Evolutionary conservation across 306 rosid species (phyloP).

Genomic region (Fagus sylvatica): DNA sequence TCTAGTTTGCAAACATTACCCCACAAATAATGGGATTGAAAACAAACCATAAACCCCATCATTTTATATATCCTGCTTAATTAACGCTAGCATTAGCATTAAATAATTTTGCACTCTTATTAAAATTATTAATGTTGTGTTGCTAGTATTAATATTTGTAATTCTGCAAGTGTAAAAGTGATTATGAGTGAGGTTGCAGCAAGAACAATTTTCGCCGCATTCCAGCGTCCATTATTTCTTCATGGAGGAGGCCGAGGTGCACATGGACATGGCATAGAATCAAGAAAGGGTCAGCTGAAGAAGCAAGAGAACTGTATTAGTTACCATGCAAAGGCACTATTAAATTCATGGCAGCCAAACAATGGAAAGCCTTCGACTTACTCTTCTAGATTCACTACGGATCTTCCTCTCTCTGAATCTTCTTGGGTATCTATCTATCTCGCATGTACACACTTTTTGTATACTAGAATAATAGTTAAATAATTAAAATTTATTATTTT

Average conservation of each 20-base stretch:
- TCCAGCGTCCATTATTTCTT: background rate
- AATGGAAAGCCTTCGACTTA: constrained; percentile 30
- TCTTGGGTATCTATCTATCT: constrained; percentile 27
- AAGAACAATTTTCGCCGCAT: constrained; percentile 9
- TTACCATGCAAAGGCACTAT: background rate
- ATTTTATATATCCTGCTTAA: too few species aligned
- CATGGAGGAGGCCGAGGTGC: background rate
- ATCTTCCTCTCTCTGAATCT: constrained; percentile 40
- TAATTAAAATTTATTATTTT: too few species aligned
- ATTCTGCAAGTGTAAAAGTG: too few species aligned
- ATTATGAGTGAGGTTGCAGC: constrained; percentile 3
- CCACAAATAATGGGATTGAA: too few species aligned
- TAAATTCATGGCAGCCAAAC: background rate
- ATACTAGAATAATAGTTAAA: too few species aligned
- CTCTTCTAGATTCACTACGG: constrained; percentile 17
- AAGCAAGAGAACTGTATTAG: constrained; percentile 8
- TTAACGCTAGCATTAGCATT: too few species aligned
- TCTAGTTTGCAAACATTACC: too few species aligned
- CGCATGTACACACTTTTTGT: background rate
- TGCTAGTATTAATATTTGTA: too few species aligned
- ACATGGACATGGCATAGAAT: background rate
- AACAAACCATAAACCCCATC: too few species aligned
- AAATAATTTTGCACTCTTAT: too few species aligned
- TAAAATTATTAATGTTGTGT: too few species aligned
- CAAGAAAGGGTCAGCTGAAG: background rate